A percentile compares a stretch with the other conserved stretches of the same genome.
Evolutionary conservation across 1,284 basidiomycete species (phyloP).

Genomic region (Ceratobasidium sp.): DNA sequence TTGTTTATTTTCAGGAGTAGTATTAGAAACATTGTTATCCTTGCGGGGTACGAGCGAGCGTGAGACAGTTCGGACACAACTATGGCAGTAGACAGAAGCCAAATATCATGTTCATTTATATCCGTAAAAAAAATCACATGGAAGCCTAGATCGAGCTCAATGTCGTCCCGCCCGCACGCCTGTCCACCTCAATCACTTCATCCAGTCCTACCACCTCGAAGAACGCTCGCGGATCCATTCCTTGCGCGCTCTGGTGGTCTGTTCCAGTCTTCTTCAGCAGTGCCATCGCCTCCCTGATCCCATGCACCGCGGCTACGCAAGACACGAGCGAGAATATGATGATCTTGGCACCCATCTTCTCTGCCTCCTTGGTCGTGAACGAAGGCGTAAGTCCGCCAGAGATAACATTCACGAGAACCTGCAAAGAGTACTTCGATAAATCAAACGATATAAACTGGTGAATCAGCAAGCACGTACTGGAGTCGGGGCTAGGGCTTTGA

Average conservation of each 20-base stretch:
- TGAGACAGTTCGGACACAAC: too few relatives aligned
- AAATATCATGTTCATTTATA: too few relatives aligned
- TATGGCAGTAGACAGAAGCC: too few relatives aligned
- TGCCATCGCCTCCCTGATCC: slow-evolving; percentile 72
- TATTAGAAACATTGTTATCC: too few relatives aligned
- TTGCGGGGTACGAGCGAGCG: too few relatives aligned
- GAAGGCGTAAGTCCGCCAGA: slow-evolving; percentile 77
- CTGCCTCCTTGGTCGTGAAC: slow-evolving; percentile 71
- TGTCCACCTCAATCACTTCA: slow-evolving; percentile 64
- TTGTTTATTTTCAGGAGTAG: too few relatives aligned
- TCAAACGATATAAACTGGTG: background rate
- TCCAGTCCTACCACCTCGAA: slow-evolving; percentile 76
- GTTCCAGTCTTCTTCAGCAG: slow-evolving; percentile 77
- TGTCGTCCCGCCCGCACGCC: slow-evolving; percentile 65
- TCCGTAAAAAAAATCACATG: too few relatives aligned
- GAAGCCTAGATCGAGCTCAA: slow-evolving; percentile 60
- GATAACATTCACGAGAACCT: slow-evolving; percentile 74
- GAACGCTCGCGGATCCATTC: slow-evolving; percentile 80
- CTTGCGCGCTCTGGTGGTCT: slow-evolving; percentile 68
- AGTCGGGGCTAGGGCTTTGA: slow-evolving; percentile 71
- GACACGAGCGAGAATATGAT: slow-evolving; percentile 77
- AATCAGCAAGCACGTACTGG: slow-evolving; percentile 52
- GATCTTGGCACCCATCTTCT: slow-evolving; percentile 73
- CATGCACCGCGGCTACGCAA: slow-evolving; percentile 75
- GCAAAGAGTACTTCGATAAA: background rate